Evolutionary conservation across 192 early-diverging fungal species (phyloP).

Genomic region (Lunasporangiospora selenospora): DNA sequence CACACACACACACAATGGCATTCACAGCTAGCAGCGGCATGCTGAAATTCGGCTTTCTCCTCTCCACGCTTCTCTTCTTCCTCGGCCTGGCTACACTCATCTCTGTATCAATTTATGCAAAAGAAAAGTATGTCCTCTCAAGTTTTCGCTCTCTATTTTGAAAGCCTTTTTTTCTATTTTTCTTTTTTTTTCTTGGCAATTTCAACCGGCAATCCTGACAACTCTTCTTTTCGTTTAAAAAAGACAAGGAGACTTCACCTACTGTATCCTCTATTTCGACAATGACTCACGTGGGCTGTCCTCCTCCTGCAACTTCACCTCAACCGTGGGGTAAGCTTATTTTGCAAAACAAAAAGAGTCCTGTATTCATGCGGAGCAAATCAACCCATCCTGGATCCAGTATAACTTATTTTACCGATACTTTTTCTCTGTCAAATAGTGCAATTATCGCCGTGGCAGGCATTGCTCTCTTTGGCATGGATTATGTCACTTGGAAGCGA

Average conservation of each 20-base stretch:
- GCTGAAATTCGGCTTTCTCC: slow-evolving; percentile 20
- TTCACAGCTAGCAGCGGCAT: slow-evolving; percentile 8
- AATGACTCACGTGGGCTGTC: too few species aligned
- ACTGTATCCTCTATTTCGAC: too few species aligned
- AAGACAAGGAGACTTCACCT: not conserved
- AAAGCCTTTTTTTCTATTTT: not conserved
- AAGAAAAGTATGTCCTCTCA: not conserved
- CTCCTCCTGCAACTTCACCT: too few species aligned
- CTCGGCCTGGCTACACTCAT: slow-evolving; percentile 5
- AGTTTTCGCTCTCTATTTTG: too few species aligned
- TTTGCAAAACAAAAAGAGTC: too few species aligned
- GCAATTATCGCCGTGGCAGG: slow-evolving; percentile 1
- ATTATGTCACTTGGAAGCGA: slow-evolving; percentile 19
- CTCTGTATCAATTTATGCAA: not conserved
- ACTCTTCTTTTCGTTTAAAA: not conserved
- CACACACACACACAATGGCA: slow-evolving; percentile 18
- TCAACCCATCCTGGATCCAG: too few species aligned
- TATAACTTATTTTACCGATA: too few species aligned
- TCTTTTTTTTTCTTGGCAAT: not conserved
- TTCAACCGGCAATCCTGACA: not conserved
- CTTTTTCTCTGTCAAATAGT: too few species aligned
- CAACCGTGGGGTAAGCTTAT: too few species aligned
- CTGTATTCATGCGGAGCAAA: too few species aligned
- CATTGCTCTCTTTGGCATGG: not conserved
- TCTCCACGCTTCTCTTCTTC: slow-evolving; percentile 4